Evolutionary conservation across 1,284 basidiomycete species (phyloP).

Genomic region (Xerocomus cyaneibrunnescens): DNA sequence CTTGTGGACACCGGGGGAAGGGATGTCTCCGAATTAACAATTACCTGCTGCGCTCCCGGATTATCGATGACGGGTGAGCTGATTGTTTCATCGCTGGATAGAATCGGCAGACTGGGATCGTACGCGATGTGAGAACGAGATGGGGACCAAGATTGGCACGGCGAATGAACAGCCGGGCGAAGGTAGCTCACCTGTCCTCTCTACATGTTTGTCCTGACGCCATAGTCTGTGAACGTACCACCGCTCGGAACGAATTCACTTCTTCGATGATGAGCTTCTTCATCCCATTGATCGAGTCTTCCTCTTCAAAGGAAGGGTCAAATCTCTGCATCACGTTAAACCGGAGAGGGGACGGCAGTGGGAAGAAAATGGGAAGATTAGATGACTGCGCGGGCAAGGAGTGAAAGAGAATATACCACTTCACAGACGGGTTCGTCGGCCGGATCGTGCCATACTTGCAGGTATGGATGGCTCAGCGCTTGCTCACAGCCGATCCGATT

Average conservation of each 20-base stretch:
- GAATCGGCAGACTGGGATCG: too few relatives aligned
- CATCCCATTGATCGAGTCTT: background rate
- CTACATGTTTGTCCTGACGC: too few relatives aligned
- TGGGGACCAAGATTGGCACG: too few relatives aligned
- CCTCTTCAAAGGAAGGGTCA: background rate
- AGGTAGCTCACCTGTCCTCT: too few relatives aligned
- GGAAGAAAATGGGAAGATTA: too few relatives aligned
- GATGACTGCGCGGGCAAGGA: background rate
- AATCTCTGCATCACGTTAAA: background rate
- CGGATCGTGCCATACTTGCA: background rate
- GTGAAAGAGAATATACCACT: background rate
- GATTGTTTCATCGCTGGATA: too few relatives aligned
- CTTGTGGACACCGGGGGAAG: too few relatives aligned
- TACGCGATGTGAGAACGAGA: too few relatives aligned
- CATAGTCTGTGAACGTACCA: background rate
- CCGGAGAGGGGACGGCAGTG: background rate
- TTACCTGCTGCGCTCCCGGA: too few relatives aligned
- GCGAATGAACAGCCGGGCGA: too few relatives aligned
- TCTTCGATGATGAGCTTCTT: background rate
- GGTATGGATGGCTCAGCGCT: background rate
- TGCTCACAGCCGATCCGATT: background rate
- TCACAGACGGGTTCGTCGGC: background rate
- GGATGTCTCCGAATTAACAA: too few relatives aligned
- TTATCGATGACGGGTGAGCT: too few relatives aligned
- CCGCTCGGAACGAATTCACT: background rate